Conservation (phyloP, 345 rosid species). For the Triadica sebifera region DNA sequence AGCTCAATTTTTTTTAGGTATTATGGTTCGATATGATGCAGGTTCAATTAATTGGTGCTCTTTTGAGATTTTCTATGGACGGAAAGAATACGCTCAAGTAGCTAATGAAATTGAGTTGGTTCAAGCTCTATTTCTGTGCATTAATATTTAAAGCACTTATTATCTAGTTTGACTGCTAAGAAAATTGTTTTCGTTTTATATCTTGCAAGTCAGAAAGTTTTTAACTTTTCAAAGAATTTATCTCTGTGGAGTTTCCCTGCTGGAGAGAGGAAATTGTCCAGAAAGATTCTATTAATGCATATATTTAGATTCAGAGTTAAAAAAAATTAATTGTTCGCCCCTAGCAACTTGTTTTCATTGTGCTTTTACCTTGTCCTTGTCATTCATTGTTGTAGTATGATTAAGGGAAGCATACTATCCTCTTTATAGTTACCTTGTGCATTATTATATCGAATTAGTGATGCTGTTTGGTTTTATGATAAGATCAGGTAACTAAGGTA, state of each 20-base stretch:
- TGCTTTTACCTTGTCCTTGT: not conserved
- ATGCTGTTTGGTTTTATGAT: constrained; percentile 10
- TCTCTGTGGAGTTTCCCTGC: not conserved
- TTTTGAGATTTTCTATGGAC: too few relatives aligned
- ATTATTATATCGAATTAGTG: not conserved
- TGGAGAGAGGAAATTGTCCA: not conserved
- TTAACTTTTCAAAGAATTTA: too few relatives aligned
- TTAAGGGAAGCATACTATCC: not conserved
- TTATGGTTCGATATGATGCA: not conserved
- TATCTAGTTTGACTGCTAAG: too few relatives aligned
- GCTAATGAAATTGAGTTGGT: too few relatives aligned
- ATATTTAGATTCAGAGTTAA: not conserved
- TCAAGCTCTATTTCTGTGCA: too few relatives aligned
- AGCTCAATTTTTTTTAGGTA: not conserved
- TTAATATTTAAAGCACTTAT: too few relatives aligned
- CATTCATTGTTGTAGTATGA: not conserved
- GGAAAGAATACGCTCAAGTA: too few relatives aligned
- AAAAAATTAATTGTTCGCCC: not conserved
- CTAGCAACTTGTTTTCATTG: not conserved
- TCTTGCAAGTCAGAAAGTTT: too few relatives aligned
- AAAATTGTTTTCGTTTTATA: too few relatives aligned
- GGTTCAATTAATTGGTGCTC: too few relatives aligned
- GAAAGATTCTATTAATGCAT: not conserved
- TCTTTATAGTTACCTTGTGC: not conserved
- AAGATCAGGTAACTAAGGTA: constrained; percentile 59